These are phyloP conservation scores for Sphaerulina vaccinii DNA, from an alignment of 2,329 filamentous ascomycete species.

Conservation along the genomic window DNA sequence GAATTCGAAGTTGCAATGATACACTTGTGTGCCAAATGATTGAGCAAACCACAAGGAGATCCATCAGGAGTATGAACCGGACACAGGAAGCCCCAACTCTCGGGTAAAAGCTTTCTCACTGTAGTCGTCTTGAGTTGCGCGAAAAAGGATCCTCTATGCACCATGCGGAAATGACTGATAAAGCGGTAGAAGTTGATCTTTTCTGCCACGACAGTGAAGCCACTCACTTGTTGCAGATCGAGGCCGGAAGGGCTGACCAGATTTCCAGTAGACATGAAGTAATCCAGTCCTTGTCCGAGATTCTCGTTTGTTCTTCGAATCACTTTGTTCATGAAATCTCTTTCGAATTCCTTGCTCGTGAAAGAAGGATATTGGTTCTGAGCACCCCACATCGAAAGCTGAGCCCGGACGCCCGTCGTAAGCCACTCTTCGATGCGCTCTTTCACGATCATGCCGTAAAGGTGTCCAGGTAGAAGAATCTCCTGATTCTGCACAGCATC, in stretches of 20 bases:
- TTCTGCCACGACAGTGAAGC: conserved; percentile 94
- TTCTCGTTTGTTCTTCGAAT: conserved; percentile 84
- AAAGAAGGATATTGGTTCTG: conserved; percentile 60
- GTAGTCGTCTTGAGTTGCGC: conserved; percentile 96
- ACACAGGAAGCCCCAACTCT: conserved; percentile 97
- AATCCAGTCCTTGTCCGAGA: conserved; percentile 81
- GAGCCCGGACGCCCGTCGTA: conserved; percentile 52
- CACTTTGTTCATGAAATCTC: conserved; percentile 75
- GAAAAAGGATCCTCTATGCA: conserved; percentile 98
- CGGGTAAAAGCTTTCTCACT: conserved; percentile 89
- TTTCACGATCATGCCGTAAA: conserved; percentile 95
- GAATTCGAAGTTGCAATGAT: conserved; percentile 74
- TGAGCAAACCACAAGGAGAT: conserved; percentile 87
- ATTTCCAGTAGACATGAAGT: conserved; percentile 95
- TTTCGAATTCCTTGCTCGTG: conserved; percentile 71
- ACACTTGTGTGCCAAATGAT: conserved; percentile 94
- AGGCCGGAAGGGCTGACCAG: conserved; percentile 86
- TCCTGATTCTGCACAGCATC: conserved; percentile 97
- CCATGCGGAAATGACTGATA: conserved; percentile 98
- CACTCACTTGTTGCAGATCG: conserved; percentile 90
- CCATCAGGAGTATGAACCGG: conserved; percentile 98
- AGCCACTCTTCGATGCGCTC: conserved; percentile 91
- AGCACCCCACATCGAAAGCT: conserved; percentile 53
- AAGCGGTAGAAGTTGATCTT: conserved; percentile 99
- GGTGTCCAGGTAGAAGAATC: conserved; percentile 84